Conservation (phyloP, 441 rosid species). For the Arabidopsis lyrata region DNA sequence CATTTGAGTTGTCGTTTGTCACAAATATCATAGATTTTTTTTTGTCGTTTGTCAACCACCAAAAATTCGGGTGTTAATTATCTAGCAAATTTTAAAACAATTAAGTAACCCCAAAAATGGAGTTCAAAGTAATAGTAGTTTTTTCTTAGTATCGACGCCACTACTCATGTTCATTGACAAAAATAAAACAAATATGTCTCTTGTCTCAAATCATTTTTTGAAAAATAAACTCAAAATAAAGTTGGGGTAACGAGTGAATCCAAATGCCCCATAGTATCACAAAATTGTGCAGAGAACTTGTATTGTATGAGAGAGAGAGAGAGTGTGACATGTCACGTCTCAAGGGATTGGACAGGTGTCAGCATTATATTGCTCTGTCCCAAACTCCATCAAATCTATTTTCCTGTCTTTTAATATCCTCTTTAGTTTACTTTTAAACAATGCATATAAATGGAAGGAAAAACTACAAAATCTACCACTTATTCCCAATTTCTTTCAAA, state of each 20-base stretch:
- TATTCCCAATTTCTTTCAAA: no score
- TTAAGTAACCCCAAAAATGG: not conserved
- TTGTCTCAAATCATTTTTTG: not conserved
- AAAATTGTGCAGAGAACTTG: not conserved
- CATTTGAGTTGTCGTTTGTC: no score
- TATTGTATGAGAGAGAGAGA: slow-evolving; percentile 1
- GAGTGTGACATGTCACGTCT: slow-evolving; percentile 33
- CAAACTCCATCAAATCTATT: slow-evolving; percentile 28
- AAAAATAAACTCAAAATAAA: not conserved
- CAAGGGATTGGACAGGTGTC: slow-evolving; percentile 44
- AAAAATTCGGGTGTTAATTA: no score
- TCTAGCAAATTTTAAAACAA: no score
- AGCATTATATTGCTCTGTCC: slow-evolving; percentile 31
- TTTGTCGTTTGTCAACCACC: no score
- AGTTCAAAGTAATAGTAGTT: not conserved
- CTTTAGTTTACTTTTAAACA: slow-evolving; percentile 2
- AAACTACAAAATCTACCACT: no score
- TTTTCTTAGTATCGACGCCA: not conserved
- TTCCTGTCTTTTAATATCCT: slow-evolving; percentile 19
- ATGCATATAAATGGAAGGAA: slow-evolving; percentile 30
- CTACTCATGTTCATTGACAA: not conserved
- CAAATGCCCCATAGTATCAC: slow-evolving; percentile 5
- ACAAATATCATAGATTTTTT: no score
- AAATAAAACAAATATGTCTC: not conserved
- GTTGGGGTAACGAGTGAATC: not conserved